These are phyloP conservation scores for Erythrobasidium hasegawianum DNA, from an alignment of 1,284 basidiomycete species.

Conservation along the genomic window DNA sequence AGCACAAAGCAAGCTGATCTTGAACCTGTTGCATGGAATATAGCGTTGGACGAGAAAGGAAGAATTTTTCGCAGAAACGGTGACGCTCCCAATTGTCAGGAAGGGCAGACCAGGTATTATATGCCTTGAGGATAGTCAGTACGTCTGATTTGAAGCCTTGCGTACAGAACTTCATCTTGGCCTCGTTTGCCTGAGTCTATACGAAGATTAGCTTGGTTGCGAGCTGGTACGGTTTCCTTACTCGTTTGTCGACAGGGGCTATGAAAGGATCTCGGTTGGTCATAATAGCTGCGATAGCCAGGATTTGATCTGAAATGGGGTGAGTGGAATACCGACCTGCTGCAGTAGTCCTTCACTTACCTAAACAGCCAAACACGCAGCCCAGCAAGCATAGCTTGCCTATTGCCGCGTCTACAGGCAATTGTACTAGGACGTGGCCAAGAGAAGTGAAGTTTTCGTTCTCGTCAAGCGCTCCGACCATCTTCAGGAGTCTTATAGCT, in stretches of 20 bases:
- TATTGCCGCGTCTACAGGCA: constrained; percentile 84
- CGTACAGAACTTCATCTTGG: constrained; percentile 75
- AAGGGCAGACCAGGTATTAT: constrained; percentile 72
- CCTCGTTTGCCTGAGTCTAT: constrained; percentile 55
- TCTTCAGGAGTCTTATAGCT: constrained; percentile 56
- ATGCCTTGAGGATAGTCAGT: constrained; percentile 74
- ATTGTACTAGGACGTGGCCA: constrained; percentile 72
- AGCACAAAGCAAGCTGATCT: constrained; percentile 68
- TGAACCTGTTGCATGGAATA: constrained; percentile 81
- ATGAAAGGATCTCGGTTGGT: constrained; percentile 83
- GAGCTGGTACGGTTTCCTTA: too few relatives aligned
- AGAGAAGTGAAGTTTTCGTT: constrained; percentile 68
- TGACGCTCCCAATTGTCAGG: constrained; percentile 58
- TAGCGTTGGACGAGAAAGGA: constrained; percentile 72
- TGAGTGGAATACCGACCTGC: too few relatives aligned
- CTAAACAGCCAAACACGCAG: constrained; percentile 71
- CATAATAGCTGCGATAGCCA: constrained; percentile 73
- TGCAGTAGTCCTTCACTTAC: too few relatives aligned
- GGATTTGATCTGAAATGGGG: constrained; percentile 58
- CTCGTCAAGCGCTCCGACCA: constrained; percentile 70
- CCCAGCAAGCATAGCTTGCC: constrained; percentile 85
- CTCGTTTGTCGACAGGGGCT: constrained; percentile 74
- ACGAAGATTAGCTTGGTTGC: constrained; percentile 73
- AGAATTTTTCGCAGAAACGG: constrained; percentile 78
- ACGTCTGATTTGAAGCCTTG: constrained; percentile 77